These are phyloP conservation scores for Echinochloa phyllopogon DNA, from an alignment of 176 grass and related monocot genomes.

Conservation along the genomic window DNA sequence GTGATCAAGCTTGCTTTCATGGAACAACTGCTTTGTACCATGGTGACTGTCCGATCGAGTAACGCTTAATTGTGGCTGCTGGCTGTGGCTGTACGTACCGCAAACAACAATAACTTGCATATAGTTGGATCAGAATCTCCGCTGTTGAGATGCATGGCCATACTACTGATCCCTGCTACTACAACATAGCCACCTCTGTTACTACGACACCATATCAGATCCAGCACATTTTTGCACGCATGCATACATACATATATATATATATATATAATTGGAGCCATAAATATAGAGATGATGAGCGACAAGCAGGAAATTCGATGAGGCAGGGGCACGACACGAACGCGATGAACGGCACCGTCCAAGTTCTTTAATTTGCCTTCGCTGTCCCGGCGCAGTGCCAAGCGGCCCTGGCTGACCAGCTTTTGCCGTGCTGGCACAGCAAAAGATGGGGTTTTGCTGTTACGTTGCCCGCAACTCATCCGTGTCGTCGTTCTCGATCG, in stretches of 20 bases:
- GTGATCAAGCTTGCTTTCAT: no score
- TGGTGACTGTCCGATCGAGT: no score
- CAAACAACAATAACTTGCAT: no score
- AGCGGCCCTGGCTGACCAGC: not conserved
- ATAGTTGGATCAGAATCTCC: no score
- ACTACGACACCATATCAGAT: not conserved
- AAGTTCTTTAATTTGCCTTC: not conserved
- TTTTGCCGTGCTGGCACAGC: conserved; percentile 26
- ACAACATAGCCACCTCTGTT: not conserved
- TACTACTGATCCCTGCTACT: not conserved
- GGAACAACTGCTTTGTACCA: no score
- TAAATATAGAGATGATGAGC: not conserved
- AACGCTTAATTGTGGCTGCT: no score
- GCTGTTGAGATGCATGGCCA: not conserved
- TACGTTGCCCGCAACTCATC: not conserved
- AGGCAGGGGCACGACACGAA: not conserved
- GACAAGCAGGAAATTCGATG: not conserved
- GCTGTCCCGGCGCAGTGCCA: not conserved
- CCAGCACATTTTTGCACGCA: not conserved
- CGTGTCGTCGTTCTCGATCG: not conserved
- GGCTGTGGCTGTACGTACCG: no score
- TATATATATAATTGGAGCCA: not conserved
- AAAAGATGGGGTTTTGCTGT: not conserved
- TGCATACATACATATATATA: no score
- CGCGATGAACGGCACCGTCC: not conserved